Base-by-base conservation (phyloP, 768 basidiomycete genomes). In the Baorangia bicolor region DNA sequence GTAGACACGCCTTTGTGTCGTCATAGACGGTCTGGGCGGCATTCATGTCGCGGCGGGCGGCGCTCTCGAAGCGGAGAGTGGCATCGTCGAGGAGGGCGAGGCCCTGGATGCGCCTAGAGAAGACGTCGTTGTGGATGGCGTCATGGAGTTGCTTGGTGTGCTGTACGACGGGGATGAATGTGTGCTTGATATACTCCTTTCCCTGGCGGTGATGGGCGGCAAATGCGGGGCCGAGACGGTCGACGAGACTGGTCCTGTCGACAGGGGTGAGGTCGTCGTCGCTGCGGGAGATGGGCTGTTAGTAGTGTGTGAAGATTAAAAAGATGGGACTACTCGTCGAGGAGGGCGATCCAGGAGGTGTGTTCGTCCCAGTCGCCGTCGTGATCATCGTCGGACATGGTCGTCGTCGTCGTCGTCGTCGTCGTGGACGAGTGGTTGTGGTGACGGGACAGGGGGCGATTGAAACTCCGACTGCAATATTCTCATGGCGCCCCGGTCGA, bases 21-120 rank as follows among this genome's bases (percentile, higher is more conserved):
- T 65, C 50, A 53, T 77, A 77, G 28, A 72, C 69, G 11, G 72
- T 63, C 58, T 70, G 72, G 20, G 81, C 53, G 21, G 77, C 73
- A 51, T 77, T 73, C 54, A 81, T 71, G 56, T 81, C 78, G 33
- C 69, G 71, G 30, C 80, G 71, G 16, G 73, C 69, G 18, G 76
- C 63, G 1, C 66, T 62, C 64, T 90, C 88, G 46, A 80, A 69
- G 12, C 73, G 73, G 63, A 81, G 82, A 67, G 83, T 79, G 21
- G 77, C 80, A 18, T 77, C 75, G 64, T 87, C 80, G 69, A 87
- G 82, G 7, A 71, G 66, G 12, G 81, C 66, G 34, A 87, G 65
- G 8, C 81, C 85, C 4, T 67, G 68, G 1, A 65, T 58, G 27
- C 69, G 69, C 16, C 62, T 56, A 0, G 72, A 55, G 46, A 75